phyloP scores from a whole-genome alignment of 2,329 filamentous ascomycete genomes.

The Colletotrichum sp. region DNA sequence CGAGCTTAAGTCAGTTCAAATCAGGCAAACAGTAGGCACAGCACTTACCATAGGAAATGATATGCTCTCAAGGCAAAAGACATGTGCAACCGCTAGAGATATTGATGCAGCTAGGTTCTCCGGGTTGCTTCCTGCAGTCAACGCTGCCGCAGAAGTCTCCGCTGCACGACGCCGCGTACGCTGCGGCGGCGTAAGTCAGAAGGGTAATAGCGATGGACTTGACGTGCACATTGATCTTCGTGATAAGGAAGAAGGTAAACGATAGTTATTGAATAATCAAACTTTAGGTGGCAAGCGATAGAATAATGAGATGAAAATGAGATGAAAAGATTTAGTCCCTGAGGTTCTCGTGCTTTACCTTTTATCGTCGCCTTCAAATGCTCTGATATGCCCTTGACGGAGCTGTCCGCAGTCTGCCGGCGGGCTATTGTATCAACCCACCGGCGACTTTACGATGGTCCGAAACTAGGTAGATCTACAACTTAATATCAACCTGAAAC shows the following conservation, averaged over 20 bases:
- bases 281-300: background rate
- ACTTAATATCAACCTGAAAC: background rate
- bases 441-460: background rate
- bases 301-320: background rate
- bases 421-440: background rate
- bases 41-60: background rate
- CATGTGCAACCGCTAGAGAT: background rate
- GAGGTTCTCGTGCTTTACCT: background rate
- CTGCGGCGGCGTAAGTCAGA: background rate
- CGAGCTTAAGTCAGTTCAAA: background rate
- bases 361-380: fast-evolving
- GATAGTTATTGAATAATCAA: background rate
- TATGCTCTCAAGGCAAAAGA: background rate
- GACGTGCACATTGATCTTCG: background rate
- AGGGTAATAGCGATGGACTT: background rate
- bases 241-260: background rate
- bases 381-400: background rate
- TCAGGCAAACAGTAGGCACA: background rate
- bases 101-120: background rate
- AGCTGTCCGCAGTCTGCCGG: background rate
- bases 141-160: background rate
- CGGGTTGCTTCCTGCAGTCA: background rate
- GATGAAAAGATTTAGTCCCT: background rate
- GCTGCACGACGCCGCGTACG: background rate
- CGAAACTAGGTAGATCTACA: background rate